phyloP scores from a whole-genome alignment of 345 rosid species.

The Schrenkiella parvula region DNA sequence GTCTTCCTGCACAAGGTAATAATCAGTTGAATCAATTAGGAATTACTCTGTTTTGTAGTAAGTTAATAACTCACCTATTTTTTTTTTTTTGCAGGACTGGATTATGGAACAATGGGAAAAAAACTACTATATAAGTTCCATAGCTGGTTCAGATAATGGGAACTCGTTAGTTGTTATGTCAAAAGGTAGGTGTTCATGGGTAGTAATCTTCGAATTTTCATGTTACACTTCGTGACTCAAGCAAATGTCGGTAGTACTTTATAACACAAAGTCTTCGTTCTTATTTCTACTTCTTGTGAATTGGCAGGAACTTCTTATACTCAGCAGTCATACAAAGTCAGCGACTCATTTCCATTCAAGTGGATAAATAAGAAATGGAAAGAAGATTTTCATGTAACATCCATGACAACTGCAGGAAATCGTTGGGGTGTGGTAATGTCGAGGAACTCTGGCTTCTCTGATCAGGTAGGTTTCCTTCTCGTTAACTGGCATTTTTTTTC shows the following conservation, averaged over 20 bases:
- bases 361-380: conserved; percentile 98
- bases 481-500: neutral
- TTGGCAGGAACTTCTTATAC: conserved; percentile 60
- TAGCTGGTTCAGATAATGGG: conserved; percentile 83
- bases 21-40: conserved; percentile 1
- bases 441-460: conserved; percentile 75
- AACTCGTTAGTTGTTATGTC: conserved; percentile 96
- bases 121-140: conserved; percentile 80
- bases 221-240: neutral
- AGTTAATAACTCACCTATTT: conserved; percentile 3
- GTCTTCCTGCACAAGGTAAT: conserved; percentile 86
- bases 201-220: neutral
- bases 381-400: conserved; percentile 88
- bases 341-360: conserved; percentile 88
- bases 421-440: conserved; percentile 99
- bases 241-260: neutral
- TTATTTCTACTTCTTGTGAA: neutral
- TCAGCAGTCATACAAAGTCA: conserved; percentile 97
- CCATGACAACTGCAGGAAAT: conserved; percentile 93
- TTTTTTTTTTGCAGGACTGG: conserved; percentile 61
- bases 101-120: conserved; percentile 99
- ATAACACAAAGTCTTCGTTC: neutral
- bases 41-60: neutral
- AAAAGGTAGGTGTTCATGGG: conserved; percentile 48
- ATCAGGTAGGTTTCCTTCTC: conserved; percentile 51